Base-by-base conservation (phyloP, 2,329 filamentous ascomycete genomes). In the Fusarium bulbicola region DNA sequence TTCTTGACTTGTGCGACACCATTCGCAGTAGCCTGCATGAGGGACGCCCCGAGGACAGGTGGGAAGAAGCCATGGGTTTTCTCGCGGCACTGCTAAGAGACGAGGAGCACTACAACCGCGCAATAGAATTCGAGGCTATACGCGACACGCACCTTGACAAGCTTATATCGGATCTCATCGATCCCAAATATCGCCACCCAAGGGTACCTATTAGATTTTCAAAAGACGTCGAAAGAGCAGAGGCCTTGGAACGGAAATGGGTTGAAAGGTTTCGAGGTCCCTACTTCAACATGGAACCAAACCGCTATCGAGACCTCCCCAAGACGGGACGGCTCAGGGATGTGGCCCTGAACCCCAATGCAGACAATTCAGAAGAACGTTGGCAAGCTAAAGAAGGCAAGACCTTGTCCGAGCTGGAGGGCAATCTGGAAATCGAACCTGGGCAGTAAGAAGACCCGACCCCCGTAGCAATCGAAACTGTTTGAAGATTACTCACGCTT, bases 211-310 rank as follows among this genome's bases (percentile, higher is more conserved):
- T 74, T 9, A 77, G 79, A 59, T 81, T 82, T 63, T 77, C 79
- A 24, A 76, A 79, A 30, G 81, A 84, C 64, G 74, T 80, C 26
- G 71, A 78, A 12, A 76, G 82, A 40, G 85, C 82, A 18, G 81
- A 83, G 63, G 78, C 74, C 42, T 73, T 88, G 52, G 81, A 84
- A 66, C 79, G 80, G n/a, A 68, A 77, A 42, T 88, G 86, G 86
- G 77, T 82, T 52, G 73, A 77, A 13, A 80, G 86, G 9, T 87
- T 87, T 71, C 79, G 81, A 43, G 82, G 84, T n/a, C 74, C 80
- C 12, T 87, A 85, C 62, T 83, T 85, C 66, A 80, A 82, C 66
- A 81, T 88, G 32, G 86, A 88, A 61, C 80, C 86, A 54, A 77
- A 79, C 15, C 80, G 86, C n/a, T 81, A 81, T 42, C 73, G 72